Percentiles rank a stretch among this genome's conserved stretches.
Conservation (phyloP, 2,329 filamentous ascomycete species). For the Orbilia ellipsospora region DNA sequence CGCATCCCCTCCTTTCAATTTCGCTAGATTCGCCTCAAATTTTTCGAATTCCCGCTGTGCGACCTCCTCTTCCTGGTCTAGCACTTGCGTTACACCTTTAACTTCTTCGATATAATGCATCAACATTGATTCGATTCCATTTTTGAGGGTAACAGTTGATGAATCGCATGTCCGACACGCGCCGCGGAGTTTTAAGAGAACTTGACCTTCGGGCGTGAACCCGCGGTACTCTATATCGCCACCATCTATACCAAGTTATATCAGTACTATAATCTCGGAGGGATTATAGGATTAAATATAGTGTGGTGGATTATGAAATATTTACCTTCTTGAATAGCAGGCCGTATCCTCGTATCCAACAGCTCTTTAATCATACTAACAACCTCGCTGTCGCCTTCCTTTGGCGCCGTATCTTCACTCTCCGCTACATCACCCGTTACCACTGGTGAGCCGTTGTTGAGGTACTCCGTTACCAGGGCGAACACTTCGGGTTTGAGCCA, state of each 20-base stretch:
- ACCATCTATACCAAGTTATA: constrained; percentile 70
- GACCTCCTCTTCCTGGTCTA: constrained; percentile 92
- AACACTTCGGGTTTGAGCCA: constrained; percentile 97
- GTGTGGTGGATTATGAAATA: background rate
- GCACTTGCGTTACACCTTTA: constrained; percentile 86
- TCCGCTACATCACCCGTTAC: constrained; percentile 70
- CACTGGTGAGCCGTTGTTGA: constrained; percentile 83
- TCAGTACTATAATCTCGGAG: background rate
- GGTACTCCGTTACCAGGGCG: constrained; percentile 89
- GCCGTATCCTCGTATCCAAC: constrained; percentile 91
- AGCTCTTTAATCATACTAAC: constrained; percentile 99
- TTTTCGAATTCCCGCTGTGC: constrained; percentile 88
- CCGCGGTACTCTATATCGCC: constrained; percentile 96
- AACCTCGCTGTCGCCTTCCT: constrained; percentile 82
- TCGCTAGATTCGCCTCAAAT: constrained; percentile 85
- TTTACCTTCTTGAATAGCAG: constrained; percentile 83
- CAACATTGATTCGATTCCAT: constrained; percentile 97
- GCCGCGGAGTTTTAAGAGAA: constrained; percentile 86
- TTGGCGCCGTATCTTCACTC: constrained; percentile 64
- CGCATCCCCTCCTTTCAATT: constrained; percentile 65
- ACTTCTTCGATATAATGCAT: constrained; percentile 98
- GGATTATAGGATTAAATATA: background rate
- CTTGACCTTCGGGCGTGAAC: constrained; percentile 77
- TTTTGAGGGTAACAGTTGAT: constrained; percentile 95
- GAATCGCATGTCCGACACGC: constrained; percentile 97